These are phyloP conservation scores for Fraxinus platypoda DNA, from an alignment of 305 asterid genomes.

Conservation along the genomic window DNA sequence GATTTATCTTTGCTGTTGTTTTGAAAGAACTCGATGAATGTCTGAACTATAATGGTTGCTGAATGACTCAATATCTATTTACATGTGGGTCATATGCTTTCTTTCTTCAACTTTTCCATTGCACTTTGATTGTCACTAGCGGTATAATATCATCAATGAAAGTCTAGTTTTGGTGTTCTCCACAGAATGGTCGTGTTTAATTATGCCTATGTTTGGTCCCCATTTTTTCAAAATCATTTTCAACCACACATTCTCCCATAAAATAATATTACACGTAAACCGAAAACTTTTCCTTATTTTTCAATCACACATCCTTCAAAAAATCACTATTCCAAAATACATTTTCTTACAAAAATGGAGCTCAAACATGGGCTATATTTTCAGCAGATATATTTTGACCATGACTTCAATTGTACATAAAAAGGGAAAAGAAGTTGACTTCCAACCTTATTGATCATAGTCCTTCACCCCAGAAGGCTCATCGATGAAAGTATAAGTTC, in stretches of 20 bases:
- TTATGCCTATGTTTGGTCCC: background rate
- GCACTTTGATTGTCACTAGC: background rate
- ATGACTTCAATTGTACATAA: background rate
- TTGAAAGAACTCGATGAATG: background rate
- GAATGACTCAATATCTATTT: background rate
- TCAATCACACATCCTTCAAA: background rate
- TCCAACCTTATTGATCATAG: background rate
- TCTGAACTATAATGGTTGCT: constrained; percentile 2
- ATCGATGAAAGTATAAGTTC: background rate
- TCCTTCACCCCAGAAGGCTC: background rate
- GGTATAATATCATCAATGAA: background rate
- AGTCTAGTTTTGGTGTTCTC: background rate
- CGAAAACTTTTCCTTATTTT: background rate
- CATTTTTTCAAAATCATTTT: background rate
- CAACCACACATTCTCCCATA: background rate
- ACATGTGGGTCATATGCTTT: background rate
- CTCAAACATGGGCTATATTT: constrained; percentile 1
- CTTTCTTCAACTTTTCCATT: background rate
- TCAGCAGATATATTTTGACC: background rate
- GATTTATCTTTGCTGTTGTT: constrained; percentile 6
- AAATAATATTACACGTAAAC: background rate
- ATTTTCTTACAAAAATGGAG: background rate
- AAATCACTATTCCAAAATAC: background rate
- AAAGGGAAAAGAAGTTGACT: background rate
- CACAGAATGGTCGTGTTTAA: background rate